phyloP scores from a whole-genome alignment of 345 rosid genomes.

The Brassica incana region DNA sequence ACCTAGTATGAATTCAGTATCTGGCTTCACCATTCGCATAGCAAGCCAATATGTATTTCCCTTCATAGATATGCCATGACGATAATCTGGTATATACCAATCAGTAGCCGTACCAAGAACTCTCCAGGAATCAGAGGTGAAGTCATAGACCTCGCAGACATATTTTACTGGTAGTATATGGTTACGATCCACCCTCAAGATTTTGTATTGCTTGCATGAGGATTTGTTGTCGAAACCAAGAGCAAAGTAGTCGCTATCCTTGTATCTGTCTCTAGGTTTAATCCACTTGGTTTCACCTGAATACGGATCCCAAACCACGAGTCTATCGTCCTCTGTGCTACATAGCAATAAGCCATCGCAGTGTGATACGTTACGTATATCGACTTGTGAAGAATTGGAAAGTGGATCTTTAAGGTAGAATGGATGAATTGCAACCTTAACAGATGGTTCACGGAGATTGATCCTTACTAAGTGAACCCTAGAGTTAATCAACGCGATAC shows the following conservation, averaged over 20 bases:
- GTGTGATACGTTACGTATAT: neutral
- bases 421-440: neutral
- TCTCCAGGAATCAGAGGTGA: neutral
- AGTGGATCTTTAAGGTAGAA: neutral
- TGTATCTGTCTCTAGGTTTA: neutral
- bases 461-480: neutral
- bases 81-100: neutral
- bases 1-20: neutral
- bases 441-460: neutral
- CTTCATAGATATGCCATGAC: neutral
- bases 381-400: neutral
- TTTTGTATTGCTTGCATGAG: neutral
- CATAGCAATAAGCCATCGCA: slow-evolving; percentile 3
- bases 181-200: neutral
- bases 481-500: neutral
- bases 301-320: slow-evolving; percentile 12
- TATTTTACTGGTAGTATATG: neutral
- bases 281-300: neutral
- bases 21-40: neutral
- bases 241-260: neutral
- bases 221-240: slow-evolving; percentile 4
- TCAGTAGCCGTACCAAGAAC: neutral
- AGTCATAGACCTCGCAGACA: neutral
- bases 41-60: neutral
- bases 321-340: neutral